phyloP scores from a whole-genome alignment of 805 yeast species.

The Yamadazyma phyllophila region DNA sequence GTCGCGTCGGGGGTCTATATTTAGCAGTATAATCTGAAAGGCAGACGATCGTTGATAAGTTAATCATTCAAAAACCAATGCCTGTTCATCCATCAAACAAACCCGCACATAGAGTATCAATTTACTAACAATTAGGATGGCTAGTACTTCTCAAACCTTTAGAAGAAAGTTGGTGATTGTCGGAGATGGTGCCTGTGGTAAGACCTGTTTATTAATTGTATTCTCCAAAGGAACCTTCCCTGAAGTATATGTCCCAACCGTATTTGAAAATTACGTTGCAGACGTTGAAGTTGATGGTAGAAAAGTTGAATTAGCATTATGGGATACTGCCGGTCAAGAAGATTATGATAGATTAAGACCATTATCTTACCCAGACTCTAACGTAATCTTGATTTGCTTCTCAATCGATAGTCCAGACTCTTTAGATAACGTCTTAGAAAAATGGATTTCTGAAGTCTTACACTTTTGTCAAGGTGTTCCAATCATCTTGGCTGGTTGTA shows the following conservation, averaged over 20 bases:
- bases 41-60: too few relatives aligned
- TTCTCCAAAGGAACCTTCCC: slow-evolving; percentile 88
- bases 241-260: slow-evolving; percentile 93
- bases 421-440: slow-evolving; percentile 88
- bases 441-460: slow-evolving; percentile 91
- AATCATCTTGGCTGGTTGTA: slow-evolving; percentile 88
- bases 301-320: slow-evolving; percentile 82
- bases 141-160: slow-evolving; percentile 23
- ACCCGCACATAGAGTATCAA: neutral
- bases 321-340: slow-evolving; percentile 99
- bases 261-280: slow-evolving; percentile 95
- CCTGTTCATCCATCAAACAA: neutral
- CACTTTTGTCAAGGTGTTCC: slow-evolving; percentile 96
- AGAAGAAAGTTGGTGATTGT: slow-evolving; percentile 88
- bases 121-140: slow-evolving; percentile 5
- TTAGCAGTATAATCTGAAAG: too few relatives aligned
- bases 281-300: slow-evolving; percentile 69
- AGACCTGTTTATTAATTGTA: slow-evolving; percentile 84
- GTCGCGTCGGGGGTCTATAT: too few relatives aligned
- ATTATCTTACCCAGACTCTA: slow-evolving; percentile 86
- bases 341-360: slow-evolving; percentile 95
- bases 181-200: slow-evolving; percentile 98
- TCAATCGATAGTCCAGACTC: slow-evolving; percentile 90
- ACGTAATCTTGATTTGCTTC: slow-evolving; percentile 88
- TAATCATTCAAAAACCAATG: too few relatives aligned